A percentile compares a stretch with the other conserved stretches of the same genome.
These are phyloP conservation scores for Trapa bicornis DNA, from an alignment of 345 rosid genomes.

Conservation along the genomic window DNA sequence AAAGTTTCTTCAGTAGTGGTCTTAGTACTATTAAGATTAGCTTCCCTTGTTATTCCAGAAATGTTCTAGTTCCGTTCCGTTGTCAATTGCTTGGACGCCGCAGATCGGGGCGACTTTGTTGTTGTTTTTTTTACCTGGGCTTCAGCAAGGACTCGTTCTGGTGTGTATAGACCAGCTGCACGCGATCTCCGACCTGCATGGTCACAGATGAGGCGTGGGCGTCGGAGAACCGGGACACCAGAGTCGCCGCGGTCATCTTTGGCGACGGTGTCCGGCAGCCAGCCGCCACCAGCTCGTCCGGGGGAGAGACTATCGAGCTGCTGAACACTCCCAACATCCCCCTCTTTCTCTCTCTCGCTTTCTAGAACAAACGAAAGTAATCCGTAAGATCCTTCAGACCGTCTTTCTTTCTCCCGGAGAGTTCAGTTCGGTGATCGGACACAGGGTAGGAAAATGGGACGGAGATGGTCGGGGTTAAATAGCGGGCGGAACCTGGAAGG, in stretches of 20 bases:
- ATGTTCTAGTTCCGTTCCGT: too few relatives aligned
- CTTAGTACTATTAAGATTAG: too few relatives aligned
- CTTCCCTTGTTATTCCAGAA: too few relatives aligned
- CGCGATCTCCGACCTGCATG: conserved; percentile 60
- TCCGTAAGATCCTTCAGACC: too few relatives aligned
- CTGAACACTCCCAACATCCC: conserved; percentile 89
- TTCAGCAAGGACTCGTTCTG: conserved; percentile 47
- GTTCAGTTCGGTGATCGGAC: conserved; percentile 10
- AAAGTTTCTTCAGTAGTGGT: too few relatives aligned
- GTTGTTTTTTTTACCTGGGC: conserved; percentile 45
- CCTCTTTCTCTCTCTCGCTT: too few relatives aligned
- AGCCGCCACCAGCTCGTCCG: conserved; percentile 92
- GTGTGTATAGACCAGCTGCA: conserved; percentile 65
- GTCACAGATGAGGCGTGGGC: conserved; percentile 53
- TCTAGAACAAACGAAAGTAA: background rate
- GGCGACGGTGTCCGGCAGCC: conserved; percentile 94
- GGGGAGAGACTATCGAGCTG: conserved; percentile 62
- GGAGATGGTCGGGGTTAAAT: conserved; percentile 14
- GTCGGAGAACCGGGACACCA: conserved; percentile 51
- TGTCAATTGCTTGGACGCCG: background rate
- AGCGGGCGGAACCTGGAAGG: conserved; percentile 3
- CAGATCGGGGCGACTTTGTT: background rate
- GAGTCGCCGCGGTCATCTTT: conserved; percentile 44
- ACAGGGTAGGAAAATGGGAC: background rate
- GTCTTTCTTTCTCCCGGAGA: too few relatives aligned